Conservation (phyloP, 495 filamentous ascomycete species). For the Neurospora tetrasperma region DNA sequence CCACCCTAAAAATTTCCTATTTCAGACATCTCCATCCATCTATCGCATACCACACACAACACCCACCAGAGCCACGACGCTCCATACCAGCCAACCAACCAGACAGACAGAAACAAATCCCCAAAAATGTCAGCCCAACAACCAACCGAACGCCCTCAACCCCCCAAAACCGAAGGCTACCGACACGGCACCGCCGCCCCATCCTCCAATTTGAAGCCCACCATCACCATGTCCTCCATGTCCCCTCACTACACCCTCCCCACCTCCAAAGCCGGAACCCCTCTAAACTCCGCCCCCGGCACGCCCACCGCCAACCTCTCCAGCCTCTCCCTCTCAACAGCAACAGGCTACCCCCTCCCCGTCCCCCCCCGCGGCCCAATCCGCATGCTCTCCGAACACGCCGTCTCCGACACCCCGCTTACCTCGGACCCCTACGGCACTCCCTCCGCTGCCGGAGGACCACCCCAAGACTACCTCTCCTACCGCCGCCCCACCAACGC, state of each 20-base stretch:
- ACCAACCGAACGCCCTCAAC: conserved; percentile 34
- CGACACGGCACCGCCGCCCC: neutral
- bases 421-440: conserved; percentile 1
- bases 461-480: conserved; percentile 19
- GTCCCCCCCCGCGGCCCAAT: neutral
- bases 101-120: too few species aligned
- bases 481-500: conserved; percentile 9
- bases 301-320: neutral
- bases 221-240: too few species aligned
- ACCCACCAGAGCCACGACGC: neutral
- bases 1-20: neutral
- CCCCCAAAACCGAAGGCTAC: conserved; percentile 43
- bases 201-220: conserved; percentile 3
- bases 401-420: conserved; percentile 18
- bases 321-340: neutral
- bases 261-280: conserved; percentile 15
- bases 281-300: neutral
- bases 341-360: neutral
- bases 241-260: conserved; percentile 36
- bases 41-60: neutral
- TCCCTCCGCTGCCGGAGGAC: neutral
- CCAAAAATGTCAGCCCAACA: conserved; percentile 18
- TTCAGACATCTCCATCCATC: neutral
- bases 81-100: neutral
- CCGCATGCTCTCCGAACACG: conserved; percentile 33